Evolutionary conservation across 768 basidiomycete genomes (phyloP).

Genomic region (Mycena floridula): DNA sequence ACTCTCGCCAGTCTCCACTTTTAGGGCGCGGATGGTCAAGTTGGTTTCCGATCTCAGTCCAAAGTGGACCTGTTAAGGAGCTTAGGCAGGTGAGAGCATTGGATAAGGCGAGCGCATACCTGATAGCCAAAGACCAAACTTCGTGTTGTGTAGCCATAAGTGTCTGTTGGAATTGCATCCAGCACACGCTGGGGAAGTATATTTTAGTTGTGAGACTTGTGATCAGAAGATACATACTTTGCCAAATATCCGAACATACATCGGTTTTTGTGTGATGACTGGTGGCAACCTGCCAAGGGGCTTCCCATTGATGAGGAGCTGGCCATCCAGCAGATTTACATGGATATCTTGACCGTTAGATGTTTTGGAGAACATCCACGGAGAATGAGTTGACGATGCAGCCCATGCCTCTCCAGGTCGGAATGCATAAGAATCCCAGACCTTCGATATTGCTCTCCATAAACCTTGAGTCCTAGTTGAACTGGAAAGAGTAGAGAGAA

Average conservation of each 20-base stretch:
- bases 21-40: slow-evolving; percentile 23
- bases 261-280: slow-evolving; percentile 20
- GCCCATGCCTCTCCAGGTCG: no score
- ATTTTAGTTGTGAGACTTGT: background rate
- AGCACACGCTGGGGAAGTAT: slow-evolving; percentile 14
- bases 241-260: slow-evolving; percentile 29
- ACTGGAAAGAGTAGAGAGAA: no score
- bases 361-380: no score
- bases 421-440: no score
- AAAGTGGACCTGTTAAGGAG: slow-evolving; percentile 23
- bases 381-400: no score
- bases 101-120: slow-evolving; percentile 8
- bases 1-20: slow-evolving; percentile 3
- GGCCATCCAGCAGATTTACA: slow-evolving; percentile 33
- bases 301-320: slow-evolving; percentile 33
- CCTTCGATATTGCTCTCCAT: no score
- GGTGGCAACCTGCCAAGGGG: slow-evolving; percentile 30
- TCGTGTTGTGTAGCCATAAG: slow-evolving; percentile 24
- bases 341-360: no score
- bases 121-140: slow-evolving; percentile 10
- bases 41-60: slow-evolving; percentile 9
- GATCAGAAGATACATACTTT: slow-evolving; percentile 17
- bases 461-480: no score
- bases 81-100: background rate
- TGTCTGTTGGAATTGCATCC: slow-evolving; percentile 25